Conservation (phyloP, 106 monocot species). For the Hemerocallis citrina region DNA sequence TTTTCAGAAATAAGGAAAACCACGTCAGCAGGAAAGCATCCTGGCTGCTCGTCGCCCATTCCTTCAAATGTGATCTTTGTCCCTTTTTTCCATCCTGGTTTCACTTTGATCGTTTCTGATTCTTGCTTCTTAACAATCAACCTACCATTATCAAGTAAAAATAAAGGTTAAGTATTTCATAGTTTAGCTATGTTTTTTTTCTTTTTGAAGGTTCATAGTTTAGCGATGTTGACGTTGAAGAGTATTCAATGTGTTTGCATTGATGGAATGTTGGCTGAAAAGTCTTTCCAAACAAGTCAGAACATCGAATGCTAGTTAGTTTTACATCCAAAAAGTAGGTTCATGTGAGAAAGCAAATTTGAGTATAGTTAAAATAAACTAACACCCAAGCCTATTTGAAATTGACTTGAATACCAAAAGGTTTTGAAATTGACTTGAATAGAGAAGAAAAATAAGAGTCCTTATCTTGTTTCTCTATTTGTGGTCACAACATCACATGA, state of each 20-base stretch:
- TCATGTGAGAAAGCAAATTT: not conserved
- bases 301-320: too few species aligned
- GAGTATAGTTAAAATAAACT: not conserved
- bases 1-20: conserved; percentile 38
- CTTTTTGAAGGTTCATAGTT: not conserved
- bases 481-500: conserved; percentile 10
- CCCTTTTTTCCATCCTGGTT: conserved; percentile 54
- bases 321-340: too few species aligned
- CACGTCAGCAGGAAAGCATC: conserved; percentile 25
- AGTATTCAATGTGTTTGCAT: not conserved
- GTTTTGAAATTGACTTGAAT: not conserved
- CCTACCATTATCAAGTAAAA: conserved; percentile 5
- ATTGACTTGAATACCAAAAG: not conserved
- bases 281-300: not conserved
- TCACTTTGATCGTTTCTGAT: conserved; percentile 30
- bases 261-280: too few species aligned
- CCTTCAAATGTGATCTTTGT: conserved; percentile 51
- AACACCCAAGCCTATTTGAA: not conserved
- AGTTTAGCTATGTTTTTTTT: not conserved
- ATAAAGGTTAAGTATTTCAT: too few species aligned
- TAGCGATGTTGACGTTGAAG: not conserved
- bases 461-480: not conserved
- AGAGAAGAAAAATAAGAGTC: not conserved
- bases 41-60: conserved; percentile 37
- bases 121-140: conserved; percentile 24